Evolutionary conservation across 164 flowering plant species (phyloP).

Genomic region (Liquidambar formosana): DNA sequence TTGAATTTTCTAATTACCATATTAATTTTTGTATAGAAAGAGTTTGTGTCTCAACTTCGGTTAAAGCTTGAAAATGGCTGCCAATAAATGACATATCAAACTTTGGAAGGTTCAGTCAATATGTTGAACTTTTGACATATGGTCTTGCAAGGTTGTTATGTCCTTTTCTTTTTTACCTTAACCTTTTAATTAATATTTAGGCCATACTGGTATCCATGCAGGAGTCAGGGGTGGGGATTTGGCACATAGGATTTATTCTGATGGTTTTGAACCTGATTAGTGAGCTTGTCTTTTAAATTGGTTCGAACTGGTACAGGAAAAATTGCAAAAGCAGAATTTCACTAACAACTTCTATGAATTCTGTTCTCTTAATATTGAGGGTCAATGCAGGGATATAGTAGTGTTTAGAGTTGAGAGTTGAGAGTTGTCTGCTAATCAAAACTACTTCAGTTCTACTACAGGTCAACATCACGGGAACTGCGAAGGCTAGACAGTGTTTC

Average conservation of each 20-base stretch:
- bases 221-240: too few relatives aligned
- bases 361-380: not conserved
- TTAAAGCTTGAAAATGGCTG: too few relatives aligned
- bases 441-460: constrained; percentile 74
- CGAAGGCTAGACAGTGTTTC: constrained; percentile 94
- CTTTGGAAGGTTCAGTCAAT: too few relatives aligned
- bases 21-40: too few relatives aligned
- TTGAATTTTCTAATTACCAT: not conserved
- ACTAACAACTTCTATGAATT: not conserved
- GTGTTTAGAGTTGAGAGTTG: not conserved
- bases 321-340: not conserved
- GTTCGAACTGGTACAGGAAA: not conserved
- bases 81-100: too few relatives aligned
- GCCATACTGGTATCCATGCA: too few relatives aligned
- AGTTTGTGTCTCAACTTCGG: too few relatives aligned
- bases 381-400: not conserved
- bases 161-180: too few relatives aligned
- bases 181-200: too few relatives aligned
- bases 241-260: not conserved
- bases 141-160: not conserved
- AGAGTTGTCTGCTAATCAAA: constrained; percentile 11
- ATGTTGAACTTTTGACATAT: not conserved
- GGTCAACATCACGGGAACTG: constrained; percentile 88
- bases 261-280: not conserved
- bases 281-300: not conserved